Base-by-base conservation (phyloP, 305 asterid species). In the Fraxinus ornus region DNA sequence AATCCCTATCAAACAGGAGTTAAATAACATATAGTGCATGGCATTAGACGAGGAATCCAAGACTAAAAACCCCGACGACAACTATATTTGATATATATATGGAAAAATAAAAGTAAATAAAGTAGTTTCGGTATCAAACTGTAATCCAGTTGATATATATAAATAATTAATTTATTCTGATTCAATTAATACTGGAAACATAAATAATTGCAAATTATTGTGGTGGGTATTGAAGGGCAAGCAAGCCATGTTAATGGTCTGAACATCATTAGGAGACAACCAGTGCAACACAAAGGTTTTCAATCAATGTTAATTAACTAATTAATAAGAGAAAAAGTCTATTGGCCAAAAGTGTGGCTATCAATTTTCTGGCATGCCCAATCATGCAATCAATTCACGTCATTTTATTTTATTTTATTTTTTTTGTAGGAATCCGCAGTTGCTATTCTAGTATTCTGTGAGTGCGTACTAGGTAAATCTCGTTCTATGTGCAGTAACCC, bases 251-350 rank as follows among this genome's bases (percentile, higher is more conserved):
- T 6, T 19, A 19, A 2, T 60, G 30, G 70, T 60, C 70, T 21
- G n/a, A 24, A 66, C 73, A 66, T 66, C 73, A 66, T 66, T 3
- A 66, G 73, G 73, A 66, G 73, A 66, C 73, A 66, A 24, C 73
- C 73, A 62, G 30, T 22, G 71, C 30, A 3, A 22, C 17, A 7
- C 64, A 21, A 21, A 60, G n/a, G 73, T 22, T 66, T 66, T 26
- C 32, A 62, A 22, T 62, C 72, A 62, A 19, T 62, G 22, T 4
- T 19, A 22, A 62, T 22, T 62, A 62, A 62, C 22, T 4, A 47
- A 47, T 47, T 44, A 44, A 10, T 41, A 47, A 13, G 5, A 47
- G 19, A 47, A 10, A 66, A 66, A 24, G 24, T 9, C 8, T 3
- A 66, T 66, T 24, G 73, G 70, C 70, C 70, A 60, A 60, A 21